phyloP scores from a whole-genome alignment of 2,329 filamentous ascomycete genomes.

The Clarireedia paspali region DNA sequence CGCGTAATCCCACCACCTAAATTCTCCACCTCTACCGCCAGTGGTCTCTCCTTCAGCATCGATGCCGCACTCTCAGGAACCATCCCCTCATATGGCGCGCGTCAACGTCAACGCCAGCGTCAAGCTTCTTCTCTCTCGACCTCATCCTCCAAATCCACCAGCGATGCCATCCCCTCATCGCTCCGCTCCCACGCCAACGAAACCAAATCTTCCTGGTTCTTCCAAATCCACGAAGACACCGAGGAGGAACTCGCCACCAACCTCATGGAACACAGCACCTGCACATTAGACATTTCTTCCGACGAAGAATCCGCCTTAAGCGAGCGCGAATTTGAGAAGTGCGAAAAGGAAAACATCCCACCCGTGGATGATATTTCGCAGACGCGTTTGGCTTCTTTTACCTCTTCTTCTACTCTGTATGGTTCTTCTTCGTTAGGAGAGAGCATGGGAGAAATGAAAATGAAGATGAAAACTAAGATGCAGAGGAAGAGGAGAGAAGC shows the following conservation, averaged over 20 bases:
- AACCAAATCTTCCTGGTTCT: conserved; percentile 68
- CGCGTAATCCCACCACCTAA: conserved; percentile 62
- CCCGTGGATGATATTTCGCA: conserved; percentile 60
- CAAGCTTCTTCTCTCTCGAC: conserved; percentile 17
- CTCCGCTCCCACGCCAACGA: conserved; percentile 36
- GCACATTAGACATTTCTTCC: conserved; percentile 78
- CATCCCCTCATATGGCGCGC: conserved; percentile 52
- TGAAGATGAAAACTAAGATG: conserved; percentile 26
- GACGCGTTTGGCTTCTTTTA: conserved; percentile 31
- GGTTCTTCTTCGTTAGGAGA: no score
- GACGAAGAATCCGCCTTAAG: conserved; percentile 62
- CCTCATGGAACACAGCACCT: conserved; percentile 83
- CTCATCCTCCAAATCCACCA: background rate
- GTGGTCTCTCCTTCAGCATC: conserved; percentile 62
- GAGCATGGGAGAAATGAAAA: conserved; percentile 18
- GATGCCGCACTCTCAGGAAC: conserved; percentile 76
- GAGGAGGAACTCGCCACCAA: conserved; percentile 87
- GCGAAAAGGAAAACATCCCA: conserved; percentile 90
- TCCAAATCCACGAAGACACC: conserved; percentile 91
- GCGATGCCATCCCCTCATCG: conserved; percentile 23
- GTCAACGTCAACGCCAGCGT: conserved; percentile 31
- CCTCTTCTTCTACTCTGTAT: conserved; percentile 8
- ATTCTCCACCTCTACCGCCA: conserved; percentile 44
- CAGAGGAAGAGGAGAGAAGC: conserved; percentile 29
- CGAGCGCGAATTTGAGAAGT: conserved; percentile 43